Conservation (phyloP, 495 filamentous ascomycete genomes). For the Tuber borchii region DNA sequence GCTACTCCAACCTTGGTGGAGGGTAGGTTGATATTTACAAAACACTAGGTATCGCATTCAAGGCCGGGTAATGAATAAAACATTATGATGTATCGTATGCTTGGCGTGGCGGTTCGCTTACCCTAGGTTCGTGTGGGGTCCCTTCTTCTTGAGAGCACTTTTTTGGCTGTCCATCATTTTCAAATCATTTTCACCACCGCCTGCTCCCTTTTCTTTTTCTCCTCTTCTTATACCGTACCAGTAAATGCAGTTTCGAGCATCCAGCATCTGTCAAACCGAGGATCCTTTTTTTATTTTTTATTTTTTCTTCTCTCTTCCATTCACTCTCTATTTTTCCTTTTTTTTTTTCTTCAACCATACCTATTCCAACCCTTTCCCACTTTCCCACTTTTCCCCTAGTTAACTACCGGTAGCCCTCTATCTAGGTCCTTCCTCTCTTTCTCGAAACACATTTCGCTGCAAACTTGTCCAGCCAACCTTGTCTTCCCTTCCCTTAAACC, state of each 20-base stretch:
- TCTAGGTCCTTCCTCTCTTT: not conserved
- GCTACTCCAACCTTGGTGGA: not conserved
- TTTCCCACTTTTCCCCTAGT: not conserved
- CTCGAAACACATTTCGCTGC: not conserved
- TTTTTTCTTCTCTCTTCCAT: not conserved
- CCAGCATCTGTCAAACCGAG: constrained; percentile 2
- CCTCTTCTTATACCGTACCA: not conserved
- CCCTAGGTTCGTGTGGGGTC: not conserved
- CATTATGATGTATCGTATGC: not conserved
- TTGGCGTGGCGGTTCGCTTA: not conserved
- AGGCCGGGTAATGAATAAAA: not conserved
- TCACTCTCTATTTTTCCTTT: not conserved
- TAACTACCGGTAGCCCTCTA: not conserved
- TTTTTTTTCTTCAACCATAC: not conserved
- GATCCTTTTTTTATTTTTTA: not conserved
- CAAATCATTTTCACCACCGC: too few relatives aligned
- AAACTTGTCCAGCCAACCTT: constrained; percentile 4
- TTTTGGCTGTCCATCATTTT: not conserved
- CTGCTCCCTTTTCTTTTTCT: not conserved
- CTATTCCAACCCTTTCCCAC: constrained; percentile 4
- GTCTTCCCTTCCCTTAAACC: not conserved
- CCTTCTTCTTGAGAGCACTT: not conserved
- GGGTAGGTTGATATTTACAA: not conserved
- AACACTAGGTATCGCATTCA: not conserved
- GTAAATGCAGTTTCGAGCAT: not conserved